These are phyloP conservation scores for Auricularia auricula-judae DNA, from an alignment of 768 basidiomycete species.

Conservation along the genomic window DNA sequence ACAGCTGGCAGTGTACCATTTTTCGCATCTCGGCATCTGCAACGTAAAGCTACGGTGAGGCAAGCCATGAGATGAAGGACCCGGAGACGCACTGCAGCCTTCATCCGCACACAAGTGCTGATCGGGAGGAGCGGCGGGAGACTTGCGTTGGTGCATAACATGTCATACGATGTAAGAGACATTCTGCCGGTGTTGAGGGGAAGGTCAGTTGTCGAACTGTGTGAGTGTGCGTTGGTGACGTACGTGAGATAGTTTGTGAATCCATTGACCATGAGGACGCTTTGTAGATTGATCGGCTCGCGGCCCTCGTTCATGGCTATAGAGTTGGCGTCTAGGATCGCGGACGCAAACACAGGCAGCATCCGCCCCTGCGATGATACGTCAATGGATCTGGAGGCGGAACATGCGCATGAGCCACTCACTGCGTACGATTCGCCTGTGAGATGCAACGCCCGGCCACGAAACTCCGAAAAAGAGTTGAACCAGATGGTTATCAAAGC, in stretches of 20 bases:
- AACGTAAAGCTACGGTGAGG: not conserved
- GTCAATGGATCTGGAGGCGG: not conserved
- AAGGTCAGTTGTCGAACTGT: not conserved
- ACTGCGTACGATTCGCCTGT: conserved; percentile 49
- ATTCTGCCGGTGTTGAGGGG: conserved; percentile 15
- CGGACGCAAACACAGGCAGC: conserved; percentile 38
- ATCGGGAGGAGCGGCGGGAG: conserved; percentile 6
- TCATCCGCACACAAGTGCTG: not conserved
- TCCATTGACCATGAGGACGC: conserved; percentile 31
- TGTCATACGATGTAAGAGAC: conserved; percentile 35
- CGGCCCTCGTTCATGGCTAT: conserved; percentile 30
- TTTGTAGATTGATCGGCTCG: conserved; percentile 38
- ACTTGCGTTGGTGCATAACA: conserved; percentile 44
- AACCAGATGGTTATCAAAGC: conserved; percentile 66
- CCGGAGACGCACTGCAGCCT: not conserved
- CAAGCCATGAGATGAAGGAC: conserved; percentile 9
- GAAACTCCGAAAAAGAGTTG: conserved; percentile 59
- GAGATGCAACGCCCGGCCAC: conserved; percentile 54
- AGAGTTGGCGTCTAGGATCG: conserved; percentile 38
- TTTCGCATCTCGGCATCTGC: conserved; percentile 36
- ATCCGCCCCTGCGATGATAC: conserved; percentile 32
- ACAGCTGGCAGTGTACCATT: conserved; percentile 29
- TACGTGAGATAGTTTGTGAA: conserved; percentile 4
- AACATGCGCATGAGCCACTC: not conserved
- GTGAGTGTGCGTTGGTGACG: not conserved